Evolutionary conservation across 164 flowering plant genomes (phyloP).

Genomic region (Stephania japonica): DNA sequence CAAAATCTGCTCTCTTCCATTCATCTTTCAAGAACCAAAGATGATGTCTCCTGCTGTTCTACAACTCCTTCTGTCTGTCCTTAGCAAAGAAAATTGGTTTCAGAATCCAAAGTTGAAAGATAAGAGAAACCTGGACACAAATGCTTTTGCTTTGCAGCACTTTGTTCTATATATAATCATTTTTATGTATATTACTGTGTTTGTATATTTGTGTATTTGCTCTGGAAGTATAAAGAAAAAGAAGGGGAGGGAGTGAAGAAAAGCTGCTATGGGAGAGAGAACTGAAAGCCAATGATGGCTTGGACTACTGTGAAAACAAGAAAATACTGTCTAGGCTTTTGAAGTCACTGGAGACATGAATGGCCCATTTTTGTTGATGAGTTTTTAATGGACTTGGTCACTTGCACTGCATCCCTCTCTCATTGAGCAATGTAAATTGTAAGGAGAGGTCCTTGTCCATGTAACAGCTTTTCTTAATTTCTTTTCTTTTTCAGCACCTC

Average conservation of each 20-base stretch:
- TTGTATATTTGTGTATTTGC: too few species aligned
- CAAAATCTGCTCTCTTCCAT: not conserved
- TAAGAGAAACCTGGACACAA: not conserved
- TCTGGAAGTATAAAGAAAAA: not conserved
- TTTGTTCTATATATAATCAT: too few species aligned
- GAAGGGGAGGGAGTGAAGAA: not conserved
- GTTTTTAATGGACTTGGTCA: not conserved
- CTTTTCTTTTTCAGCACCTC: not conserved
- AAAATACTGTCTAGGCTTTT: not conserved
- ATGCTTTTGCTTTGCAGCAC: too few species aligned
- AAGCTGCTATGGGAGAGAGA: slow-evolving; percentile 1
- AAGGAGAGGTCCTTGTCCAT: not conserved
- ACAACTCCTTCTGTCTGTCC: not conserved
- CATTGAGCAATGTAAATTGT: not conserved
- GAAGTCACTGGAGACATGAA: not conserved
- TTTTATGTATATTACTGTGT: too few species aligned
- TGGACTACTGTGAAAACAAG: not conserved
- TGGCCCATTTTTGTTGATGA: not conserved
- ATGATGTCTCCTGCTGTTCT: slow-evolving; percentile 1
- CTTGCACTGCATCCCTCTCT: not conserved
- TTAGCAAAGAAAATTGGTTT: not conserved
- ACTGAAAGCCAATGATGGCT: not conserved
- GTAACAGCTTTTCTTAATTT: not conserved
- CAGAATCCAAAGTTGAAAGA: not conserved
- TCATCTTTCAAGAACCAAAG: not conserved